Conservation (phyloP, 1,284 basidiomycete species). For the Moesziomyces globuligerus region DNA sequence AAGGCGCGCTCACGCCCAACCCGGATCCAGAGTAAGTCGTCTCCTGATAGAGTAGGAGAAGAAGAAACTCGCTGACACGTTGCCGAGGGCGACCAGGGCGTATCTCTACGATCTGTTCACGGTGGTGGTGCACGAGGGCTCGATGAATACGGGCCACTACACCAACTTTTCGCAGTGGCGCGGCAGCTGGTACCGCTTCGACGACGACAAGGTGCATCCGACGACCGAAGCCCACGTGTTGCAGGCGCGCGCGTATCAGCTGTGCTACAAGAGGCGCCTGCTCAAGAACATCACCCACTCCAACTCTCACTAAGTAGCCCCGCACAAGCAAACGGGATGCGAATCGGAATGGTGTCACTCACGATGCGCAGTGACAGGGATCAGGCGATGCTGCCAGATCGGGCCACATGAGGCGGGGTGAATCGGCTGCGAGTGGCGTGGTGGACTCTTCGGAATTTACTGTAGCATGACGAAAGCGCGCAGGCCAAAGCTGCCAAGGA, state of each 20-base stretch:
- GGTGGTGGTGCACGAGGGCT: conserved; percentile 91
- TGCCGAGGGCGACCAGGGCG: too few relatives aligned
- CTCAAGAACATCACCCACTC: conserved; percentile 47
- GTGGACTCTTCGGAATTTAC: too few relatives aligned
- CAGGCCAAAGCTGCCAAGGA: too few relatives aligned
- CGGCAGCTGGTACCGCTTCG: conserved; percentile 87
- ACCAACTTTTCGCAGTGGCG: conserved; percentile 81
- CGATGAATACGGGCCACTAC: conserved; percentile 92
- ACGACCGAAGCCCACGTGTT: conserved; percentile 49
- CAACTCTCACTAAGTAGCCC: too few relatives aligned
- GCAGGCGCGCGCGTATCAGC: conserved; percentile 57
- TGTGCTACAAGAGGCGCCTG: conserved; percentile 56
- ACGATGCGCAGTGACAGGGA: too few relatives aligned
- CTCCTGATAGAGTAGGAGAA: neutral
- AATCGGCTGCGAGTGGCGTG: too few relatives aligned
- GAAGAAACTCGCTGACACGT: too few relatives aligned
- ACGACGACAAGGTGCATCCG: conserved; percentile 80
- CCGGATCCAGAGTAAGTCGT: conserved; percentile 30
- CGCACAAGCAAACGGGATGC: too few relatives aligned
- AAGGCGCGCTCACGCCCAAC: conserved; percentile 15
- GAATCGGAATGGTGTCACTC: too few relatives aligned
- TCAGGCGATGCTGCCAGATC: too few relatives aligned
- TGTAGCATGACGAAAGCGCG: too few relatives aligned
- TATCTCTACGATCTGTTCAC: conserved; percentile 84
- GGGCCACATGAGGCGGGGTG: too few relatives aligned